Evolutionary conservation across 345 rosid species (phyloP).

Genomic region (Iberis pinnata): DNA sequence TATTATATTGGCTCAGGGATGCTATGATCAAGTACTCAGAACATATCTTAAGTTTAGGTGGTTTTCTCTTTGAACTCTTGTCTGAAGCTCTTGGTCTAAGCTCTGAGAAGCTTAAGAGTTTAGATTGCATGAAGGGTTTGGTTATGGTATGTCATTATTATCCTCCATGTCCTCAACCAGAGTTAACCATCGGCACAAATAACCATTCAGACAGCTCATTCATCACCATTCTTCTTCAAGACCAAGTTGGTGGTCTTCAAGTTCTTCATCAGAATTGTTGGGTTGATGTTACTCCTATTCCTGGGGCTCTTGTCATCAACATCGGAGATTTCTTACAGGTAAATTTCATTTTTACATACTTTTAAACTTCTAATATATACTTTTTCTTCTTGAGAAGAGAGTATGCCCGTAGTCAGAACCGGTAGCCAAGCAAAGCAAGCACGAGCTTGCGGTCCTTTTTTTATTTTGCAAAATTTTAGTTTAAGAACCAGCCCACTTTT

Average conservation of each 20-base stretch:
- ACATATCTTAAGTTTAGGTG: slow-evolving; percentile 31
- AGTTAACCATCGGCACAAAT: slow-evolving; percentile 32
- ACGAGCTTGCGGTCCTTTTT: no score
- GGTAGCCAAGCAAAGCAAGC: no score
- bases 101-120: slow-evolving; percentile 27
- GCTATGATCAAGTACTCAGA: slow-evolving; percentile 31
- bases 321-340: slow-evolving; percentile 37
- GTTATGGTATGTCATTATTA: slow-evolving; percentile 32
- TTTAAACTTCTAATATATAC: no score
- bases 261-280: slow-evolving; percentile 34
- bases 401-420: no score
- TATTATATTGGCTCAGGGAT: slow-evolving; percentile 29
- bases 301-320: slow-evolving; percentile 33
- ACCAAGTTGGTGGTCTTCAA: slow-evolving; percentile 46
- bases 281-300: slow-evolving; percentile 31
- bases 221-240: slow-evolving; percentile 42
- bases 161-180: slow-evolving; percentile 45
- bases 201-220: slow-evolving; percentile 31
- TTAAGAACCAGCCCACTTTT: no score
- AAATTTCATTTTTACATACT: no score
- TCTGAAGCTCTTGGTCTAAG: slow-evolving; percentile 41
- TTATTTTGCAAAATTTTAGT: no score
- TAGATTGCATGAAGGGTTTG: slow-evolving; percentile 28
- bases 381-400: no score
- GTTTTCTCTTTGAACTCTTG: slow-evolving; percentile 28